These are phyloP conservation scores for Onygena corvina DNA, from an alignment of 2,329 filamentous ascomycete genomes.

Conservation along the genomic window DNA sequence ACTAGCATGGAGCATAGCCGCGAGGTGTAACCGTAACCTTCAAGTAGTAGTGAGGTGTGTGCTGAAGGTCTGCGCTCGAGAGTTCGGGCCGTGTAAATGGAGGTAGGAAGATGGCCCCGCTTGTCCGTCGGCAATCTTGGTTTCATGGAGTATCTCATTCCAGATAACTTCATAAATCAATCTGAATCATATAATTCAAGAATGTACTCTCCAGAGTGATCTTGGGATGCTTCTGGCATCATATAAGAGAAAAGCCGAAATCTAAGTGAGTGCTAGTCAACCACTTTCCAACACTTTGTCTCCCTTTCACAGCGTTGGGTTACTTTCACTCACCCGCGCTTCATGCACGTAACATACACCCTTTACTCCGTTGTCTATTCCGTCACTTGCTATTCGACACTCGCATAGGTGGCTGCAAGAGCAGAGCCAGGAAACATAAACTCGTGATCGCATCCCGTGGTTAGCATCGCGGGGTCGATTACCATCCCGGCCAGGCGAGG, in stretches of 20 bases:
- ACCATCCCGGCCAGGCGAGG: neutral
- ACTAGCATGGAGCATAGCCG: too few species aligned
- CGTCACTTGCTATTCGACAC: neutral
- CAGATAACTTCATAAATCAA: neutral
- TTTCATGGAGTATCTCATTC: too few species aligned
- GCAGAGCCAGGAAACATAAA: neutral
- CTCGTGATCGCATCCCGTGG: constrained; percentile 2
- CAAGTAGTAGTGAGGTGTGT: too few species aligned
- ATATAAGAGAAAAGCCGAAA: neutral
- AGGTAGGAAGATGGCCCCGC: too few species aligned
- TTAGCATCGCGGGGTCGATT: neutral
- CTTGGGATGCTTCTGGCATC: neutral
- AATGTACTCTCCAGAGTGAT: neutral
- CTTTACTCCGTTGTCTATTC: too few species aligned
- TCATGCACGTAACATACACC: neutral
- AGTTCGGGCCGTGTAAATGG: too few species aligned
- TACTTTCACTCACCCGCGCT: neutral
- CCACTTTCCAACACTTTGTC: neutral
- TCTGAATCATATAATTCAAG: neutral
- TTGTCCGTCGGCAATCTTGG: too few species aligned
- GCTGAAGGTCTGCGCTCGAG: too few species aligned
- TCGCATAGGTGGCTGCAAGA: neutral
- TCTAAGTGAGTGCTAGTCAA: neutral
- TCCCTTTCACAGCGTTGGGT: too few species aligned
- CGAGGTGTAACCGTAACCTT: too few species aligned